Conservation (phyloP, 257 asterid species). For the Coffea canephora region DNA sequence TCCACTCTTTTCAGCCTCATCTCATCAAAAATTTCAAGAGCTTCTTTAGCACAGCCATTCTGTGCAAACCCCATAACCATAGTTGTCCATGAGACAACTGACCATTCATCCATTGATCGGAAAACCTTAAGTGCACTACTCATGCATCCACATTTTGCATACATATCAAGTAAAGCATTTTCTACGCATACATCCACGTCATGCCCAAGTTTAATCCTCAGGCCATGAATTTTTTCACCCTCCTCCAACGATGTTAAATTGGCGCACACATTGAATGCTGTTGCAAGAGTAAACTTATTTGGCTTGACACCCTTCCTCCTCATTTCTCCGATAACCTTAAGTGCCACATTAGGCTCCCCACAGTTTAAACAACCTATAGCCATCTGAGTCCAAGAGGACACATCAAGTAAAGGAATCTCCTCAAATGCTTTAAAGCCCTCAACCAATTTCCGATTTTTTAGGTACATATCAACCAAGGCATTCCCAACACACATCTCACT, state of each 20-base stretch:
- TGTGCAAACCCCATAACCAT: slow-evolving; percentile 82
- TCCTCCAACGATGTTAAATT: slow-evolving; percentile 52
- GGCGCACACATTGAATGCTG: slow-evolving; percentile 64
- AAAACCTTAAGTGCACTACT: slow-evolving; percentile 48
- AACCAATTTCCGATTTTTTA: slow-evolving; percentile 41
- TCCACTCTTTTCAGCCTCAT: slow-evolving; percentile 42
- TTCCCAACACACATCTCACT: slow-evolving; percentile 64
- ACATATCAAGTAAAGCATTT: slow-evolving; percentile 75
- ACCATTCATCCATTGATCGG: slow-evolving; percentile 46
- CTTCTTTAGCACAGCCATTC: slow-evolving; percentile 50
- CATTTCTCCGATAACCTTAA: slow-evolving; percentile 51
- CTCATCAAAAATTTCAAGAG: slow-evolving; percentile 53
- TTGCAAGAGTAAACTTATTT: slow-evolving; percentile 65
- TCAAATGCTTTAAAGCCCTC: slow-evolving; percentile 60
- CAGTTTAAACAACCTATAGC: slow-evolving; percentile 62
- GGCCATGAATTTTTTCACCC: slow-evolving; percentile 55
- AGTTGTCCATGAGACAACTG: slow-evolving; percentile 74
- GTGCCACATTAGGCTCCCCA: slow-evolving; percentile 54
- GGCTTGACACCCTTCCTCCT: slow-evolving; percentile 52
- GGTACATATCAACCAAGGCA: slow-evolving; percentile 68
- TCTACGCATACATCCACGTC: slow-evolving; percentile 58
- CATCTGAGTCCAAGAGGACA: slow-evolving; percentile 69
- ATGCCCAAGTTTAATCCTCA: slow-evolving; percentile 45
- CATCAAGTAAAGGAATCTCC: slow-evolving; percentile 55
- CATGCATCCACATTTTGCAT: slow-evolving; percentile 68